Evolutionary conservation across 768 basidiomycete species (phyloP).

Genomic region (Pleurotus tuoliensis): DNA sequence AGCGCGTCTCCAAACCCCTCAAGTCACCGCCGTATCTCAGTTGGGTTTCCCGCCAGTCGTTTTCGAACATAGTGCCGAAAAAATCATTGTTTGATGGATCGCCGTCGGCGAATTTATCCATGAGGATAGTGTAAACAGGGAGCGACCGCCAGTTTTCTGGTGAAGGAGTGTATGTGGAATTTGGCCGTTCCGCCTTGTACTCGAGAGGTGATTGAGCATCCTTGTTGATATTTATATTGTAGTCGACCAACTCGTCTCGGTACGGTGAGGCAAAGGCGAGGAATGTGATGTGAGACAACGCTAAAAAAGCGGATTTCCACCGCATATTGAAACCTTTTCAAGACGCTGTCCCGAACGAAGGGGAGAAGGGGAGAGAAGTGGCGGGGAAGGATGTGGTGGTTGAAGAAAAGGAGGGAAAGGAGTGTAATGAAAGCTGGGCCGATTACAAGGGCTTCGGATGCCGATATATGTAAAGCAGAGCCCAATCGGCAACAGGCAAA

Average conservation of each 20-base stretch:
- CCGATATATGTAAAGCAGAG: neutral
- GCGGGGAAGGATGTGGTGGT: constrained; percentile 11
- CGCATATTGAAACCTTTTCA: constrained; percentile 32
- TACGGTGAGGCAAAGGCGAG: constrained; percentile 60
- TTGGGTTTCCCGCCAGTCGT: constrained; percentile 85
- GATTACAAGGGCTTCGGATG: too few relatives aligned
- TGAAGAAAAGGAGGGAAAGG: constrained; percentile 10
- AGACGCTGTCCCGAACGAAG: constrained; percentile 8
- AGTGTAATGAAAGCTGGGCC: too few relatives aligned
- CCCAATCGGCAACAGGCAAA: constrained; percentile 1
- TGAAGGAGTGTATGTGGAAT: constrained; percentile 69
- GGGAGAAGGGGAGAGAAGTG: constrained; percentile 16
- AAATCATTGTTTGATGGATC: constrained; percentile 91
- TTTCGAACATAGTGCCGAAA: constrained; percentile 76
- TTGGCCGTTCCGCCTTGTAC: constrained; percentile 59
- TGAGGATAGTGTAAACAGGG: constrained; percentile 75
- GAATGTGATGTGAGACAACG: constrained; percentile 32
- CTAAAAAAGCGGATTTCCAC: constrained; percentile 34
- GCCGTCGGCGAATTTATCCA: constrained; percentile 95
- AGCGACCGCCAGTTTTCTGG: constrained; percentile 84
- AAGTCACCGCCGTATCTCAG: constrained; percentile 88
- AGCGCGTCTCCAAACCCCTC: constrained; percentile 63
- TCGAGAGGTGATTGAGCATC: constrained; percentile 63
- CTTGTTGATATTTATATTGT: constrained; percentile 79
- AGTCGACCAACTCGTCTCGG: constrained; percentile 57